Conservation (phyloP, 305 asterid species). For the Fraxinus ornus region DNA sequence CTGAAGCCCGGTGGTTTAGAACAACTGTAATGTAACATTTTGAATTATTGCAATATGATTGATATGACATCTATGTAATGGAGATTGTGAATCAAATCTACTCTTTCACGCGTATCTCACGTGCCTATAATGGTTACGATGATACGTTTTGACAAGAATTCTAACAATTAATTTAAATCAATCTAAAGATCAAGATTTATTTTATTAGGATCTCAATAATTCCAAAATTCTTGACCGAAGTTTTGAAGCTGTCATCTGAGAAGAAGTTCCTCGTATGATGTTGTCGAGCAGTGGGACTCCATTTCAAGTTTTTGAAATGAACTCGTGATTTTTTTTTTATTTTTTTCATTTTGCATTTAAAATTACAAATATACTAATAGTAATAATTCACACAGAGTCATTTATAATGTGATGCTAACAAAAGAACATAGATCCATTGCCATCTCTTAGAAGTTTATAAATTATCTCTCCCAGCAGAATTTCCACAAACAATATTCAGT, state of each 20-base stretch:
- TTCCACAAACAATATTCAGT: conserved; percentile 3
- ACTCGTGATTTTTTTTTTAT: background rate
- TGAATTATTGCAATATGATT: background rate
- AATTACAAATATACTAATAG: background rate
- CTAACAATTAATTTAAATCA: background rate
- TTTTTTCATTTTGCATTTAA: background rate
- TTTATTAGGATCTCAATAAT: background rate
- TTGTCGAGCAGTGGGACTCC: background rate
- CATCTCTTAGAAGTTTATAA: background rate
- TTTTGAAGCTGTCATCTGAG: background rate
- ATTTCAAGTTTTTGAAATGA: background rate
- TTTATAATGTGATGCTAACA: background rate
- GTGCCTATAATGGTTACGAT: background rate
- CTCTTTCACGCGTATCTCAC: background rate
- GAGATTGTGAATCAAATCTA: background rate
- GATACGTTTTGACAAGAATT: background rate
- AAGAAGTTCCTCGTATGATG: background rate
- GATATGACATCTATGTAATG: background rate
- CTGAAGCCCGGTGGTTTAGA: background rate
- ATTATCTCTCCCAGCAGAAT: background rate
- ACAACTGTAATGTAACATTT: background rate
- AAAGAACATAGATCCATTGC: background rate
- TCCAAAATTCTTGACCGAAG: background rate
- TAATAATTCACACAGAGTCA: background rate
- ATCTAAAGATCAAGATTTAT: background rate